Conservation (phyloP, 176 grass and related monocot species). For the Alopecurus myosuroides region DNA sequence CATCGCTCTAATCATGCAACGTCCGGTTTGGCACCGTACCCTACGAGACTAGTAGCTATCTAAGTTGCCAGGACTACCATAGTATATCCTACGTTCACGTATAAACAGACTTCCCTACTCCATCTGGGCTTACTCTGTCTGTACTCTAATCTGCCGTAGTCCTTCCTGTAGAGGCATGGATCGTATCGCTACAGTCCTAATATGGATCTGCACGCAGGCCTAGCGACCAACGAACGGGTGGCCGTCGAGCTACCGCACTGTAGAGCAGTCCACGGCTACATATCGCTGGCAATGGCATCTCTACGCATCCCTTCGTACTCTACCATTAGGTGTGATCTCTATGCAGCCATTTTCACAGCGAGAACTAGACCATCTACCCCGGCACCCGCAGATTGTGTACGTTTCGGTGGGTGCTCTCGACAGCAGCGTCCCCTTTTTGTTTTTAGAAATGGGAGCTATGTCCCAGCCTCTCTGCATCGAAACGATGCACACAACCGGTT, state of each 20-base stretch:
- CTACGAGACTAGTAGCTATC: no score
- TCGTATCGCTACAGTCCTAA: neutral
- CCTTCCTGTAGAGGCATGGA: neutral
- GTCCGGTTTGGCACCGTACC: no score
- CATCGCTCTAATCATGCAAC: neutral
- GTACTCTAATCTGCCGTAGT: neutral
- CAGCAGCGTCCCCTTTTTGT: no score
- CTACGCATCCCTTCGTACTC: neutral
- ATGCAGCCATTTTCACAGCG: no score
- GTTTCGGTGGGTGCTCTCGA: no score
- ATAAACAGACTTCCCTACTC: neutral
- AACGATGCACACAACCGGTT: no score
- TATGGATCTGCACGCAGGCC: constrained; percentile 18
- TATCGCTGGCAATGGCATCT: neutral
- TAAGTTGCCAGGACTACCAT: no score
- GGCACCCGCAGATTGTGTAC: no score
- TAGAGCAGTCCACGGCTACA: neutral
- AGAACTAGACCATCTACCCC: neutral
- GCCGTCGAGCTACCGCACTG: neutral
- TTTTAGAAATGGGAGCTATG: no score
- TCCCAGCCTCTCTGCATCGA: no score
- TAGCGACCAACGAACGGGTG: neutral
- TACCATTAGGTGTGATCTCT: no score
- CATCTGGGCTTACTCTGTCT: neutral
- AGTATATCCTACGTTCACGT: no score